Conservation (phyloP, 1,139 yeast genomes). For the Schwanniomyces etchellsii region DNA sequence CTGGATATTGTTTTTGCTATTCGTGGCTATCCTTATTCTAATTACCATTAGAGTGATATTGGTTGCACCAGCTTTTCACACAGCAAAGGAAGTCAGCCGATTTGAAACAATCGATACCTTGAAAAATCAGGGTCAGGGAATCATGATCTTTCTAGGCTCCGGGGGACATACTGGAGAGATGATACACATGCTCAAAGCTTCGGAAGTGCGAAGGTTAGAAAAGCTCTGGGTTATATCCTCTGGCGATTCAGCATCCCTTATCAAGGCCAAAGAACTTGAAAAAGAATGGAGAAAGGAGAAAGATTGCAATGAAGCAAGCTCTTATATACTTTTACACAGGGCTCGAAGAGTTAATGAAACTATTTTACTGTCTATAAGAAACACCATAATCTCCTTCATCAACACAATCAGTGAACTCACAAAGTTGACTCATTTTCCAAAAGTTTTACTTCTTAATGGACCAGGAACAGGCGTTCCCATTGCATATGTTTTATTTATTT, state of each 20-base stretch:
- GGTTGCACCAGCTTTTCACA: too few relatives aligned
- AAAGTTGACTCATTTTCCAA: constrained; percentile 29
- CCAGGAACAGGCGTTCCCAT: constrained; percentile 90
- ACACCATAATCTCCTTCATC: constrained; percentile 41
- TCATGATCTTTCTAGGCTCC: constrained; percentile 66
- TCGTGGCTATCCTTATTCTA: too few relatives aligned
- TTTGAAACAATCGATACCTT: too few relatives aligned
- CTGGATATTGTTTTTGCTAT: too few relatives aligned
- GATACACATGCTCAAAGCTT: constrained; percentile 54
- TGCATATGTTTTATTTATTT: constrained; percentile 53
- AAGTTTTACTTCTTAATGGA: constrained; percentile 71
- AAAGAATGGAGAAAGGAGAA: constrained; percentile 4
- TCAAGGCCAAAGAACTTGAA: constrained; percentile 44
- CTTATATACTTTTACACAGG: constrained; percentile 46
- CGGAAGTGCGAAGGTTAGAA: constrained; percentile 18
- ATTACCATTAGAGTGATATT: too few relatives aligned
- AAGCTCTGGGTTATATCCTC: constrained; percentile 46
- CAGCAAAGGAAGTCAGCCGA: too few relatives aligned
- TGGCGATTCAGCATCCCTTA: constrained; percentile 56
- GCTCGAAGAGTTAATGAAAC: constrained; percentile 79
- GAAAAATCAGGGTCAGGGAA: constrained; percentile 9
- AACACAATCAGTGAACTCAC: constrained; percentile 20
- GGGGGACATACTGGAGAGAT: constrained; percentile 97
- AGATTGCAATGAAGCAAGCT: too few relatives aligned
- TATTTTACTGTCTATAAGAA: constrained; percentile 42